Base-by-base conservation (phyloP, 441 rosid genomes). In the Hura crepitans region DNA sequence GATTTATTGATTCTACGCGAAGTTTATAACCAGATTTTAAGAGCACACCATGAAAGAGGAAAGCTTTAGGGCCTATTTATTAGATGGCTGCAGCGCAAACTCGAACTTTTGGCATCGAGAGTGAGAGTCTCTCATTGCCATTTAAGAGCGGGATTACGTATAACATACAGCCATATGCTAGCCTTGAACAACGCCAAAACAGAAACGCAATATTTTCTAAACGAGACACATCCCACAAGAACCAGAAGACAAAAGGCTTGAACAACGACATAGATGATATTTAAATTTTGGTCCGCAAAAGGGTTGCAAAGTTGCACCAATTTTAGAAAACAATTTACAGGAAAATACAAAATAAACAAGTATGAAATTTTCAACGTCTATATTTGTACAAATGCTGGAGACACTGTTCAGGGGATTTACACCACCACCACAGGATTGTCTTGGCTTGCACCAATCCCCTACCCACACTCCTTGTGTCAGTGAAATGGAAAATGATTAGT, bases 311-410 rank as follows among this genome's bases (percentile, higher is more conserved):
- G 17, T 42, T 60, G 59, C 75, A 54, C 83, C 89, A 1, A 76
- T 70, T 50, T 31, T 58, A 51, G 12, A 55, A 45, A 46, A 68
- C 62, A 71, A 51, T 77, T 74, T 74, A 80, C 75, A 80, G 35
- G 73, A 53, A 6, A 59, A 17, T 33, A 37, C 25, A 45, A 31
- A 37, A 49, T 10, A 22, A 49, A 47, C 62, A 54, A 28, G 74
- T 68, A 49, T 57, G 43, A 72, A 66, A 58, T 47, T 58, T 68
- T 62, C 56, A 15, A 54, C 15, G 73, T 71, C 80, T 72, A 46
- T 33, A 66, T 78, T 78, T 80, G 83, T 82, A 84, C 83, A 81
- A 22, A 62, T 37, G 65, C 58, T 39, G 85, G 73, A 22, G 70
- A 70, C 72, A 59, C 60, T 69, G 56, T 51, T 66, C 68, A 20